Base-by-base conservation (phyloP, 495 filamentous ascomycete species). In the Daldinia decipiens region DNA sequence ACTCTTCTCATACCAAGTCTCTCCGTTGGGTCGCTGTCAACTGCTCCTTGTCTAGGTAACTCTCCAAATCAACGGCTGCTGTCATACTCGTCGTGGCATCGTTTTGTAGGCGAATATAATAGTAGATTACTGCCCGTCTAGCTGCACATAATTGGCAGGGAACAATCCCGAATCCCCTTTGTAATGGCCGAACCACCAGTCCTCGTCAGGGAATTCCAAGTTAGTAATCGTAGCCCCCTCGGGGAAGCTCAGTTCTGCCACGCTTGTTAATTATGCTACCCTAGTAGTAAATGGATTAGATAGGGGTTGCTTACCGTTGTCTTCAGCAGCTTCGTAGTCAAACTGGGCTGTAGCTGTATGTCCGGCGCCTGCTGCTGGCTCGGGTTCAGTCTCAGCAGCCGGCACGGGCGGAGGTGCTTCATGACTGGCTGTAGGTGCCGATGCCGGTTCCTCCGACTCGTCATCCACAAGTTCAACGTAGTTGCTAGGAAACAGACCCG, bases 261-360 rank as follows among this genome's bases (percentile, higher is more conserved):
- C 19, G n/a, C 9, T 55, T 43, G 68, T 78, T 70, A 79, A 74
- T 34, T 59, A 53, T n/a, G 51, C 9, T 55, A 13, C 4, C 26
- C 9, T 47, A 54, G 5, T 6, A 40, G 19, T 17, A 56, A 29
- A 24, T 9, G 24, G 0, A 38, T 38, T 31, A 60, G n/a, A 19
- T 43, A 15, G 9, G 9, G 8, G n/a, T 21, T 31, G 52, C 82
- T 72, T 76, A 85, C 83, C 95, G 74, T 99, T 99, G 65, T 97
- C 96, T 78, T 99, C 95, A 0, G 94, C 94, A 36, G 95, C 95
- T 76, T 98, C 95, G 68, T 99, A 99, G 72, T 99, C 95, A 78
- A 97, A 99, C 54, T 94, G 80, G 8, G 95, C 95, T 11, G 87
- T 92, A 4, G 95, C 96, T 21, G 89, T 93, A 3, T 82, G 83